Conservation (phyloP, 257 asterid genomes). For the Buddleja alternifolia region DNA sequence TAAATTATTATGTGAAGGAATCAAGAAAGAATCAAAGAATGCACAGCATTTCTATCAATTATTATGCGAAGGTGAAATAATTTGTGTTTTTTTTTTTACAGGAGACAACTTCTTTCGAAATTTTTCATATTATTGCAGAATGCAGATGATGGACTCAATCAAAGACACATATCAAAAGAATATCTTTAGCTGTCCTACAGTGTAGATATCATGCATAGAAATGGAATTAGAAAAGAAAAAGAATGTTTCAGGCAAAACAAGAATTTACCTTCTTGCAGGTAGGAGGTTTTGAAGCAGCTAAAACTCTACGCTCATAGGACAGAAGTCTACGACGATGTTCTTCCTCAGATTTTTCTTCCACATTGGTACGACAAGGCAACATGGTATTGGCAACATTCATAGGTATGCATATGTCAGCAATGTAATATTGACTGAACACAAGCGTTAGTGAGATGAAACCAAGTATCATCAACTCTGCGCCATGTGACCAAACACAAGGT, state of each 20-base stretch:
- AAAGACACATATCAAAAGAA: neutral
- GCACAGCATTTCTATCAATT: too few species aligned
- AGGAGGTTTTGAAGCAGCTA: conserved; percentile 42
- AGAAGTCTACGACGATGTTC: conserved; percentile 56
- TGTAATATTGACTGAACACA: conserved; percentile 84
- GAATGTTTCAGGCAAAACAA: neutral
- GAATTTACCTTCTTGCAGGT: conserved; percentile 58
- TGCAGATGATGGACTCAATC: neutral
- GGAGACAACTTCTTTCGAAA: neutral
- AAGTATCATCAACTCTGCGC: conserved; percentile 97
- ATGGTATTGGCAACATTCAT: conserved; percentile 58
- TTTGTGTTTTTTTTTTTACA: too few species aligned
- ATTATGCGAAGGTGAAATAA: too few species aligned
- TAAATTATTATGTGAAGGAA: too few species aligned
- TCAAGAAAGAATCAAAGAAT: too few species aligned
- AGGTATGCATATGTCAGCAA: conserved; percentile 88
- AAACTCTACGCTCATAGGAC: conserved; percentile 60
- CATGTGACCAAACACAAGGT: conserved; percentile 26
- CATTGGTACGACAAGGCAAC: conserved; percentile 63
- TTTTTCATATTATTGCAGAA: neutral
- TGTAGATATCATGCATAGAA: too few species aligned
- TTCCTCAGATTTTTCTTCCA: conserved; percentile 18
- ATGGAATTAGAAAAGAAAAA: too few species aligned
- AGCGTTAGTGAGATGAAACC: conserved; percentile 89
- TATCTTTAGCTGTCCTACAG: neutral